Conservation (phyloP, 2,329 filamentous ascomycete genomes). For the Colletotrichum chlorophyti region DNA sequence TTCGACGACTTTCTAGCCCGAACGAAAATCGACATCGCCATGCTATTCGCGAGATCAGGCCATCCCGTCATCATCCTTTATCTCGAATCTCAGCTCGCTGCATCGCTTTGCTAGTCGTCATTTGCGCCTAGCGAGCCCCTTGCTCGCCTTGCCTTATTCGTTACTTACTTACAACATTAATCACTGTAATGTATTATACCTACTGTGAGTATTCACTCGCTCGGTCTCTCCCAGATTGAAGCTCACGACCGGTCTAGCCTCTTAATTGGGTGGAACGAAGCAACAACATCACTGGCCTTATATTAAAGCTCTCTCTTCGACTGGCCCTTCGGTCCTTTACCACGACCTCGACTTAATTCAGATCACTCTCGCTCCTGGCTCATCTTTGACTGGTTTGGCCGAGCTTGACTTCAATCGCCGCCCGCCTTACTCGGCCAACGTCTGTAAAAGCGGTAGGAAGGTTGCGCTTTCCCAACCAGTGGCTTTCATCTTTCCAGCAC, state of each 20-base stretch:
- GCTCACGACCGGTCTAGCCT: neutral
- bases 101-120: slow-evolving; percentile 14
- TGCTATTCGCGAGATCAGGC: slow-evolving; percentile 24
- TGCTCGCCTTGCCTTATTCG: neutral
- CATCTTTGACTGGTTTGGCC: no score
- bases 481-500: no score
- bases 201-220: slow-evolving; percentile 1
- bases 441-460: no score
- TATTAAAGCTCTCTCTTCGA: no score
- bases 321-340: no score
- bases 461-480: no score
- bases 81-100: slow-evolving; percentile 5
- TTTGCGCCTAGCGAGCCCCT: neutral
- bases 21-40: slow-evolving; percentile 9
- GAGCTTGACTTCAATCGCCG: no score
- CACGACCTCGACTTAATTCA: no score
- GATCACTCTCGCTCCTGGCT: no score
- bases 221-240: neutral
- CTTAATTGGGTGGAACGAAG: neutral
- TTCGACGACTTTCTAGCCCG: neutral
- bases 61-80: neutral
- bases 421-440: no score
- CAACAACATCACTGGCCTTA: no score
- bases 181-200: slow-evolving; percentile 23
- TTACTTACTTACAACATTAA: no score